Base-by-base conservation (phyloP, 345 rosid genomes). In the Cardamine chenopodiifolia region DNA sequence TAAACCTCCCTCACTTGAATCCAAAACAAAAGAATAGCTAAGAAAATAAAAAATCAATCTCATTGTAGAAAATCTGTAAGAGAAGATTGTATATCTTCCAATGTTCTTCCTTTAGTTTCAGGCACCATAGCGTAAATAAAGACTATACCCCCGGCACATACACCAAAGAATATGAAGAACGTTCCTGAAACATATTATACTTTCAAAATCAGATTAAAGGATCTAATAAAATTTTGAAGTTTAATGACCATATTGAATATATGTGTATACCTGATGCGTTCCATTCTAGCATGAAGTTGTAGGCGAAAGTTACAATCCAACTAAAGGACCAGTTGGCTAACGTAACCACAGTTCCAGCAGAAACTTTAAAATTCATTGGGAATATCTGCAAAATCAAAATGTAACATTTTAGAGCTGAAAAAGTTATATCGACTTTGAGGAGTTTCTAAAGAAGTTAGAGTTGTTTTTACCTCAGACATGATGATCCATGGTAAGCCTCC, bases 81-180 rank as follows among this genome's bases (percentile, higher is more conserved):
- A 72, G 81, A 78, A 66, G 83, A 77, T 72, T 86, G 89, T 55
- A 87, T 70, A 47, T 89, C 90, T 75, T 89, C 91, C 0, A 86
- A 68, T 9, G 95, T 80, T 78, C 82, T 62, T 29, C 90, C 91
- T 72, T 85, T 87, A 2, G 90, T 89, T 73, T 89, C 94, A 0
- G 91, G 89, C 19, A 87, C 86, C 29, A 87, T 37, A 49, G 78
- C 84, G 19, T 78, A 86, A 22, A 86, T 52, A 68, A 87, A 87
- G 19, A 75, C 56, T 28, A 81, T 42, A 15, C 72, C 78, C 4
- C 48, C 67, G 1, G 48, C 78, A 3, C 80, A 67, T 6, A 81
- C 5, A 20, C 56, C 54, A 10, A 82, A 67, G 73, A 74, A 86
- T 17, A 86, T 71, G 75, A 89, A 87, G 71, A 89, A 85, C 29